Evolutionary conservation across 2,329 filamentous ascomycete species (phyloP), one percentile per base, ranked within the genome.

Genomic region (Pseudogymnoascus sp.): DNA sequence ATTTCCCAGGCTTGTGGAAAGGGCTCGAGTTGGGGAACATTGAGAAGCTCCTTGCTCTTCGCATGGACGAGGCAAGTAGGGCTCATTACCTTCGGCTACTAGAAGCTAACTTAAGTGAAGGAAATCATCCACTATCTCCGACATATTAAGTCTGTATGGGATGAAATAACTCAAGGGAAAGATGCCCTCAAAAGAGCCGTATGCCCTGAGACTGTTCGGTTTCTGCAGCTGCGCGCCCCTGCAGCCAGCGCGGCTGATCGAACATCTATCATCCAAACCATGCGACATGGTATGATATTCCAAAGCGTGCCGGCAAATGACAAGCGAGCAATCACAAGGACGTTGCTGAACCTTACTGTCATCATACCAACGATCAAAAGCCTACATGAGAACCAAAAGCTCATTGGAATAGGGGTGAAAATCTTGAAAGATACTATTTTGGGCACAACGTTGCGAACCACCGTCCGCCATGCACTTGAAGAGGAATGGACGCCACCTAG

Each of bases 1-100:
- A 2, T 12, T 62, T 62, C 18, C 60, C 62, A 12, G 58, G 60
- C 10, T 33, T 64, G 15, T 60, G 27, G 39, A 35, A 12, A 39
- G 33, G 60, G 2, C 40, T 64, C 12, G 55, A 64, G n/a, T 48
- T 64, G 18, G 63, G 63, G 0, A 64, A 64, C 39, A 12, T 42
- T 21, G 21, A 9, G 13, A 27, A 12, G 18, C 42, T 61, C 5
- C 13, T 64, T 13, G 63, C 61, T 42, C 15, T 63, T 13, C n/a
- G 37, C 37, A 63, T 45, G 33, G 31, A 64, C 18, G 59, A 64
- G 45, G 63, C 60, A 61, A 45, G 40, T 45, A 45, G 9, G 18
- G 40, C 40, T 45, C 2, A 25, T 45, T 13, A 21, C 40, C 10
- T 25, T 25, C 40, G 21, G 18, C 5, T 40, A 45, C 40, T 45